Conservation (phyloP, 192 early-diverging fungal species). For the Diversispora epigaea region DNA sequence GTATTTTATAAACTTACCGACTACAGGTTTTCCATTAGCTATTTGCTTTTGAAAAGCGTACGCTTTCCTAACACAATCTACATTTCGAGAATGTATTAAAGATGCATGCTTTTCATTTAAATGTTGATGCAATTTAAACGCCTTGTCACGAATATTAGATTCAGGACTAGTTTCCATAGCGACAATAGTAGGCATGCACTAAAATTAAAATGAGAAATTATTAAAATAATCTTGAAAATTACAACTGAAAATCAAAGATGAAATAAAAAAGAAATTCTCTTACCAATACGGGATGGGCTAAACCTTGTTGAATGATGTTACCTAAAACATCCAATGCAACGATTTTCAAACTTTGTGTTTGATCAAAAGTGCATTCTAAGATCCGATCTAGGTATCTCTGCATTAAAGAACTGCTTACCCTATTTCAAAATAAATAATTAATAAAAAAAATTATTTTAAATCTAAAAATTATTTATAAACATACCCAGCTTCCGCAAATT, state of each 20-base stretch:
- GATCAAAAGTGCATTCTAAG: conserved; percentile 66
- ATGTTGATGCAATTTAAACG: conserved; percentile 70
- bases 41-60: conserved; percentile 72
- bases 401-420: conserved; percentile 88
- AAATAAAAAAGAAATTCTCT: conserved; percentile 11
- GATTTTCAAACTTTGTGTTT: conserved; percentile 56
- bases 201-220: background rate
- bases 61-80: conserved; percentile 71
- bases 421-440: conserved; percentile 18
- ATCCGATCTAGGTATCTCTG: conserved; percentile 81
- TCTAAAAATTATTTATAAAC: background rate
- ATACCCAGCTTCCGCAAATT: conserved; percentile 76
- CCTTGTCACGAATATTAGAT: conserved; percentile 62
- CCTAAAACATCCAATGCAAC: conserved; percentile 78
- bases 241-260: background rate
- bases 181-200: conserved; percentile 87
- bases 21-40: conserved; percentile 32
- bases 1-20: conserved; percentile 43
- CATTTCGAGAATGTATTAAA: conserved; percentile 81
- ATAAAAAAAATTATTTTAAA: background rate
- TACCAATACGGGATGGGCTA: conserved; percentile 83
- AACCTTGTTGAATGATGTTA: conserved; percentile 84
- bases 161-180: conserved; percentile 79
- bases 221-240: background rate
- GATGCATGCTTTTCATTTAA: conserved; percentile 83